Base-by-base conservation (phyloP, 2,329 filamentous ascomycete species). In the Plectosphaerella plurivora region DNA sequence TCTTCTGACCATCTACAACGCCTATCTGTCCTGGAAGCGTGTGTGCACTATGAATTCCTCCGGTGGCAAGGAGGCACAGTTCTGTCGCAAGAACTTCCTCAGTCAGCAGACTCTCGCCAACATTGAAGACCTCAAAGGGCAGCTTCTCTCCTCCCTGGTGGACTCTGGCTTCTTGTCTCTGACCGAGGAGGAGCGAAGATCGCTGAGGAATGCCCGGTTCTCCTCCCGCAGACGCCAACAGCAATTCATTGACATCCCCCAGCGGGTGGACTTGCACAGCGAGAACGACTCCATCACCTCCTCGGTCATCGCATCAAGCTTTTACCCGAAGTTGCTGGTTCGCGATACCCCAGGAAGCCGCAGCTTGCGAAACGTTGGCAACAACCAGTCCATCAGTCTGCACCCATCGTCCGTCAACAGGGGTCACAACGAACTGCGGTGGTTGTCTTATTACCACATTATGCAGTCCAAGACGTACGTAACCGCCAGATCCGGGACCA, bases 371-470 rank as follows among this genome's bases (percentile, higher is more conserved):
- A 97, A 97, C 60, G 85, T 97, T 54, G 85, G 89, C 50, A 97
- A 96, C 72, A 97, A 95, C 66, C 93, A 97, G 68, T 81, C 83
- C 45, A 91, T 99, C 60, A 91, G 85, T 53, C 74, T 99, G 18
- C 91, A 96, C 60, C 89, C 91, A 1, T 89, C 87, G 1, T 96
- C 91, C 1, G 89, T 99, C 59, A 97, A 97, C 68, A 91, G 91
- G 64, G 81, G 77, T 8, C 76, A 75, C 54, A 73, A 77, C 46
- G 82, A 84, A 41, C 73, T 91, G 39, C 87, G 85, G 63, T 97
- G 90, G 84, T 74, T 99, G 45, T 94, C 89, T 1, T 99, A 96
- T 68, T 97, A 97, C 72, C 89, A 96, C 67, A 96, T 97, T 58
- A 96, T 97, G 90, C 92, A 97, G 68, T 88, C 88, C 3, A 91